Percentiles rank a stretch among this genome's conserved stretches.
phyloP scores from a whole-genome alignment of 352 stramenopile species.

The Globisporangium yorkense region DNA sequence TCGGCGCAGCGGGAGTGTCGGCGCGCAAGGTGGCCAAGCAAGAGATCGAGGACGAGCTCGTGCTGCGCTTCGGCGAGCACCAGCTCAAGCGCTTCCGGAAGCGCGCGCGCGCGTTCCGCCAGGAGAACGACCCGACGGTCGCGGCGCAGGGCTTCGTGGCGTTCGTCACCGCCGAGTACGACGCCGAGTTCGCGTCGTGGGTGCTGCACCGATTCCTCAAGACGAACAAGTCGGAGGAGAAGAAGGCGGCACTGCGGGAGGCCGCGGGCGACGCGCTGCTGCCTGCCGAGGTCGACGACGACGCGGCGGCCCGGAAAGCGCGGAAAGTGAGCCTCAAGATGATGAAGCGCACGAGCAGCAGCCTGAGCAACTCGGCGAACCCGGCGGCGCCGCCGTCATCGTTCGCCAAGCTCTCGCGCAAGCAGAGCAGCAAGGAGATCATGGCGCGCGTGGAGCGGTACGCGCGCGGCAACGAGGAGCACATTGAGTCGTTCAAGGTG shows the following conservation, averaged over 20 bases:
- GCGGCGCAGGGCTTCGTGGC: slow-evolving; percentile 42
- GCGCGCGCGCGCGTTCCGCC: slow-evolving; percentile 49
- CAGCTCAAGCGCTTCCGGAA: slow-evolving; percentile 72
- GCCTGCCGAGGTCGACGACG: slow-evolving; percentile 13
- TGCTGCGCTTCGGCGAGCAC: slow-evolving; percentile 35
- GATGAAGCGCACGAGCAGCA: slow-evolving; percentile 13
- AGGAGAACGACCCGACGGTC: slow-evolving; percentile 57
- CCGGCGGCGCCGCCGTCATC: slow-evolving; percentile 11
- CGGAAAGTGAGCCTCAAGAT: slow-evolving; percentile 38
- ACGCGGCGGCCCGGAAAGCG: slow-evolving; percentile 26
- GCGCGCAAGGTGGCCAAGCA: slow-evolving; percentile 42
- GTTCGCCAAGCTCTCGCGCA: slow-evolving; percentile 26
- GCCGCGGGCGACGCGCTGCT: slow-evolving; percentile 18
- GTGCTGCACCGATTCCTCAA: slow-evolving; percentile 43
- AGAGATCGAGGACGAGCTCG: slow-evolving; percentile 65
- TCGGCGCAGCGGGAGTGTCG: slow-evolving; percentile 1
- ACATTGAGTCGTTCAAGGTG: slow-evolving; percentile 57
- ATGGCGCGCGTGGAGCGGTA: slow-evolving; percentile 56
- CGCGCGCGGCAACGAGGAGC: slow-evolving; percentile 35
- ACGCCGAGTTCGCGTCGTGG: slow-evolving; percentile 49
- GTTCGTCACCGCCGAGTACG: slow-evolving; percentile 48
- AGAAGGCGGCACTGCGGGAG: slow-evolving; percentile 33
- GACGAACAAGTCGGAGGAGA: slow-evolving; percentile 54
- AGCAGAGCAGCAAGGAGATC: slow-evolving; percentile 66
- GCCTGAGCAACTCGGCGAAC: slow-evolving; percentile 14